Evolutionary conservation across 2,329 filamentous ascomycete genomes (phyloP), one percentile per base, ranked within the genome.

Genomic region (Seiridium unicorne): DNA sequence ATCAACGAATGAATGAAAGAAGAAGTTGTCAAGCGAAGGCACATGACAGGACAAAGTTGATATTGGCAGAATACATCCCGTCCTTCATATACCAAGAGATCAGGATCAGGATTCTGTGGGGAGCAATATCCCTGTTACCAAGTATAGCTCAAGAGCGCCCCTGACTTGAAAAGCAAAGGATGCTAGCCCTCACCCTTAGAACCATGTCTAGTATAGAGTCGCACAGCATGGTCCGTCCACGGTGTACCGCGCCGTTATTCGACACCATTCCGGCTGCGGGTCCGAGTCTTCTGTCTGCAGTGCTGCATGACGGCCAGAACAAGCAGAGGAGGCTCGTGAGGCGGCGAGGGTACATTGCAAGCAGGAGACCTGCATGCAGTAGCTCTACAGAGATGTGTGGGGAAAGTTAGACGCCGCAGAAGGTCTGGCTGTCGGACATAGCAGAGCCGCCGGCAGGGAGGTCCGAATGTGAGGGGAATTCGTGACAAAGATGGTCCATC

Each of bases 11-110:
- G n/a, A 18, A 44, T 18, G n/a, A 18, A 44, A 26, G 35, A 11
- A 55, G 32, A 31, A 6, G 49, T 35, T 7, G 35, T 53, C 57
- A 47, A 58, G 46, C 51, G 35, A 55, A 60, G 60, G 38, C 2
- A 42, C 38, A 42, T 13, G 13, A 42, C 38, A 42, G 13, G 13
- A 42, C 7, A 7, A 42, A 42, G 13, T 7, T 42, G 38, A 42
- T 42, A 42, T 42, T 42, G 38, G 38, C 13, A 42, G 38, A 42
- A 42, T 7, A 42, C 2, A 42, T 42, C 38, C 7, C 38, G 13
- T 42, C 13, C 7, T 42, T 42, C 7, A 42, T 42, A 42, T 42
- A 42, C 13, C 38, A 42, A 7, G 13, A 42, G 38, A 42, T 42
- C 7, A 42, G 7, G 38, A 13, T 8, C 38, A 26, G 18, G 18